phyloP scores from a whole-genome alignment of 495 filamentous ascomycete genomes.

The Beverwykella pulmonaria region DNA sequence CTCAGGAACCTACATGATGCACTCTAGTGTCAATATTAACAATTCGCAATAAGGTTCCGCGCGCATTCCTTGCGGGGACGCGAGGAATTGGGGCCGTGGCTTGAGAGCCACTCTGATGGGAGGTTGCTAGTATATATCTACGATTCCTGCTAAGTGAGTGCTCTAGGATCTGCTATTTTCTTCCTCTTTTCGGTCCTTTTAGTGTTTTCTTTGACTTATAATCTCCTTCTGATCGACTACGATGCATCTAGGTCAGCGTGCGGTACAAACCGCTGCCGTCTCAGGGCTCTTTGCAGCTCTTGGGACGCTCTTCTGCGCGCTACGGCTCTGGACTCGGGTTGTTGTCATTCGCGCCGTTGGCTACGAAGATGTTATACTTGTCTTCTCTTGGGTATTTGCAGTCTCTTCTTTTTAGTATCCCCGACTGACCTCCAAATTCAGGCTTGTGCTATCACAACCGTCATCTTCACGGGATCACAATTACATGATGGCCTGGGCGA shows the following conservation, averaged over 20 bases:
- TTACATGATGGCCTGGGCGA: constrained; percentile 31
- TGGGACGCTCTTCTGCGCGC: constrained; percentile 20
- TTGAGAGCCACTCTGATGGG: neutral
- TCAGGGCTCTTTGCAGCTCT: constrained; percentile 22
- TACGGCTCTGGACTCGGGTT: constrained; percentile 33
- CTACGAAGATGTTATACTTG: constrained; percentile 33
- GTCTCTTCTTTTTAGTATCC: neutral
- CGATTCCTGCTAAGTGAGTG: neutral
- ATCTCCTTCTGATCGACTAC: neutral
- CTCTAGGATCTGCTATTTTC: neutral
- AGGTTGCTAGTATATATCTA: neutral
- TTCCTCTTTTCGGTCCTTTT: neutral
- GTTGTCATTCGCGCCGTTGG: constrained; percentile 31
- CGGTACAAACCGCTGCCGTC: constrained; percentile 7
- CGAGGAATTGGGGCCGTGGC: neutral
- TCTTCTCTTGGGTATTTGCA: constrained; percentile 20
- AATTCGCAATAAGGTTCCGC: neutral
- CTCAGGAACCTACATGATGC: neutral
- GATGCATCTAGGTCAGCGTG: constrained; percentile 9
- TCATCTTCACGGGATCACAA: constrained; percentile 26
- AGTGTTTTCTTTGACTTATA: neutral
- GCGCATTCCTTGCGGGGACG: neutral
- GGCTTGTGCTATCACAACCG: constrained; percentile 27
- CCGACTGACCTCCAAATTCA: neutral
- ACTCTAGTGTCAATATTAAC: neutral